Conservation (phyloP, 495 filamentous ascomycete species). For the Sphaerosporella brunnea region DNA sequence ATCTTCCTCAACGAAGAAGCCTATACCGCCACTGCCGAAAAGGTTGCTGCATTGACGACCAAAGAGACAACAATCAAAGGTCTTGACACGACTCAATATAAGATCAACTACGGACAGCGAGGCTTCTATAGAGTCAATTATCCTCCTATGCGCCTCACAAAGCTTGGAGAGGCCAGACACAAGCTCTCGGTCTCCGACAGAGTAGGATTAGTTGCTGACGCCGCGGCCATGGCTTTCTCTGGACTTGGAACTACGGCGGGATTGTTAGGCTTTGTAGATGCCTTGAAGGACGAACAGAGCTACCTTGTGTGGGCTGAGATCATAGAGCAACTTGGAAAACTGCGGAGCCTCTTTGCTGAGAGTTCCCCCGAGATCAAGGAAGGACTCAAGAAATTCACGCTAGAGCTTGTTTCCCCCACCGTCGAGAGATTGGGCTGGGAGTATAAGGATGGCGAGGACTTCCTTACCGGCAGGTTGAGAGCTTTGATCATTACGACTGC, state of each 20-base stretch:
- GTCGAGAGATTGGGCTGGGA: constrained; percentile 76
- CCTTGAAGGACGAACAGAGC: constrained; percentile 61
- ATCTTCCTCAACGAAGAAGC: constrained; percentile 52
- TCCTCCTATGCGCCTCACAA: constrained; percentile 54
- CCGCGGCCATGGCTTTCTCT: constrained; percentile 75
- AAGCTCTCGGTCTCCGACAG: constrained; percentile 70
- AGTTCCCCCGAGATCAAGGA: constrained; percentile 35
- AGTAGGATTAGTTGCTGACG: constrained; percentile 77
- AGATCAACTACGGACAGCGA: constrained; percentile 70
- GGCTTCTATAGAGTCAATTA: constrained; percentile 93
- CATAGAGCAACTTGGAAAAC: constrained; percentile 45
- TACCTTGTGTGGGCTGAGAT: constrained; percentile 83
- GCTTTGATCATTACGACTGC: constrained; percentile 61
- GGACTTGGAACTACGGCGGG: constrained; percentile 65
- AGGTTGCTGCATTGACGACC: constrained; percentile 43
- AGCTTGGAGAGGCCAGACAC: constrained; percentile 56
- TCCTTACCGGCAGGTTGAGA: constrained; percentile 60
- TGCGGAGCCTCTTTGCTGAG: constrained; percentile 47
- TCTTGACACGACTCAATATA: constrained; percentile 70
- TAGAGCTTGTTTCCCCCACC: constrained; percentile 50
- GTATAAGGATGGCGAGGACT: constrained; percentile 55
- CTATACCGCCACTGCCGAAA: constrained; percentile 32
- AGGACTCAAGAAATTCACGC: constrained; percentile 54
- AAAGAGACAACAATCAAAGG: constrained; percentile 57
- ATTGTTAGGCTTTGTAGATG: constrained; percentile 60